Base-by-base conservation (phyloP, 2,329 filamentous ascomycete species). In the Fusarium pseudocircinatum region DNA sequence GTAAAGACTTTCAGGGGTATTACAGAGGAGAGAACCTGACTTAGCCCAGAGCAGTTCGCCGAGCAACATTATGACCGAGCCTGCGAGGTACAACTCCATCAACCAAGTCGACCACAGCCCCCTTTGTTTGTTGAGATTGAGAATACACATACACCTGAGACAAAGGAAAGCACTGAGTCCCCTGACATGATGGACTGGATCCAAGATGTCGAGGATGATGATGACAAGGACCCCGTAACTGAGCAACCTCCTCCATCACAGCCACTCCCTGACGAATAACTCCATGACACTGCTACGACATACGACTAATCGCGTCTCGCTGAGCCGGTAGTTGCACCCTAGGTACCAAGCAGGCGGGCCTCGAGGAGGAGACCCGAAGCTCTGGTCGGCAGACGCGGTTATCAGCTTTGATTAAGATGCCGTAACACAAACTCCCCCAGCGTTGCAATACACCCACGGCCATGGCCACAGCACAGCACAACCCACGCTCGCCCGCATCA, bases 81-180 rank as follows among this genome's bases (percentile, higher is more conserved):
- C 28, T 28, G 28, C 10, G 20, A 32, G 44, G 28, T 14, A 36
- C 50, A 32, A 34, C 46, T 40, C 13, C 49, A 44, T 42, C 12
- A 13, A 6, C 20, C 30, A 6, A 40, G 28, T 18, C 32, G 32
- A 46, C 66, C 70, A 24, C 54, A 42, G n/a, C 58, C 63, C 15
- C 70, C 70, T 18, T 37, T 73, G 37, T 73, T 61, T n/a, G 34
- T 36, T 14, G 40, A 26, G 32, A 49, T 39, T 28, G 30, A 52
- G 16, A 22, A 58, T 24, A 49, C 47, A n/a, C 20, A 60, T 24
- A 49, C 47, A 20, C 20, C 18, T 30, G 54, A 30, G 20, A 52
- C 47, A 26, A 43, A 42, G n/a, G 44, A 42, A 6, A 52, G 34
- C 14, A 39, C 32, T 9, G 58, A 49, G 54, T 49, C 54, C 37